Evolutionary conservation across 495 filamentous ascomycete species (phyloP).

Genomic region (Astrocystis sublimbata): DNA sequence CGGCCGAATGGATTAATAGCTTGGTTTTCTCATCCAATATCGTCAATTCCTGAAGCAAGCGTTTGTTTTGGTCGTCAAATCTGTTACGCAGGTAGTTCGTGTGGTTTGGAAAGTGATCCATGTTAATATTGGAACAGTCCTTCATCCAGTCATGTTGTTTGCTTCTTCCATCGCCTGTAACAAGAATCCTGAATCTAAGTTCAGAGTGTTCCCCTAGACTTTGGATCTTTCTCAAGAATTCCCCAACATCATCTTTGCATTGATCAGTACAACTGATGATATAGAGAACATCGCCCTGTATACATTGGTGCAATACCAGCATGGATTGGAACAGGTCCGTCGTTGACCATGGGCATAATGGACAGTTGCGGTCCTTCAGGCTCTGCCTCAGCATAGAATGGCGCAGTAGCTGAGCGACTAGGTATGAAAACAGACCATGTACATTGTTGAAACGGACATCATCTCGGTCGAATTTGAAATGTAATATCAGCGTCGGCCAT

Average conservation of each 20-base stretch:
- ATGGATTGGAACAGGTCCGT: neutral
- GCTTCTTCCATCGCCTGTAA: neutral
- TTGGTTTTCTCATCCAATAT: neutral
- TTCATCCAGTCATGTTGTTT: neutral
- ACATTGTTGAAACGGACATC: neutral
- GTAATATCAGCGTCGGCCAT: neutral
- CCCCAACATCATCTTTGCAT: neutral
- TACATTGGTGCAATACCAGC: neutral
- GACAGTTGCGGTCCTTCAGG: no score
- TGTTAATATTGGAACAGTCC: neutral
- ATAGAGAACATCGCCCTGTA: neutral
- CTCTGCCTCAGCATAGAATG: no score
- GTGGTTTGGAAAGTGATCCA: neutral
- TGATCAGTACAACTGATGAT: neutral
- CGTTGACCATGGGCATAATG: no score
- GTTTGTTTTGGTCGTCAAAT: neutral
- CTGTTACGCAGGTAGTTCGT: neutral
- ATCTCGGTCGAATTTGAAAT: neutral
- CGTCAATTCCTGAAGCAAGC: neutral
- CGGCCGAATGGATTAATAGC: neutral
- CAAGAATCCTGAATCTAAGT: neutral
- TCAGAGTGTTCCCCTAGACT: neutral
- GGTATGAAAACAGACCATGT: neutral
- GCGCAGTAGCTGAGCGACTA: neutral
- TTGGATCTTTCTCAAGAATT: neutral